Conservation (phyloP, 371 early-diverging fungal species). For the Apophysomyces sp. region DNA sequence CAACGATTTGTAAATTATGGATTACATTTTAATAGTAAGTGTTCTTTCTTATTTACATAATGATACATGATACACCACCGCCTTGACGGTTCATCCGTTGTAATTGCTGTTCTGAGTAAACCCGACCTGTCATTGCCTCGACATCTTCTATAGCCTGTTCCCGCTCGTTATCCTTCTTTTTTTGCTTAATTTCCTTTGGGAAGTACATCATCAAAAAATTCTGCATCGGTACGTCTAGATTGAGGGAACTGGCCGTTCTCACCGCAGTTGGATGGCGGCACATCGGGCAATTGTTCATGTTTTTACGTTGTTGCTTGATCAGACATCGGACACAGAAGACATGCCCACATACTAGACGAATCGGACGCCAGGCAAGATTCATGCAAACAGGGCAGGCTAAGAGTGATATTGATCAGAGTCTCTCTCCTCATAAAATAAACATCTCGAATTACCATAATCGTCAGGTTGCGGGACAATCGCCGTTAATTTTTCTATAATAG, state of each 20-base stretch:
- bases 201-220: constrained; percentile 72
- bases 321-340: constrained; percentile 76
- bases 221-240: constrained; percentile 61
- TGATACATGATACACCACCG: constrained; percentile 6
- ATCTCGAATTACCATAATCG: constrained; percentile 52
- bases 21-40: neutral
- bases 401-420: neutral
- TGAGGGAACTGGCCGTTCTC: constrained; percentile 53
- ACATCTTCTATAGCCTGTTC: constrained; percentile 60
- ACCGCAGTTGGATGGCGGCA: constrained; percentile 66
- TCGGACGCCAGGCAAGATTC: constrained; percentile 70
- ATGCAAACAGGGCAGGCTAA: constrained; percentile 1
- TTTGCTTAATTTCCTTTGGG: constrained; percentile 70
- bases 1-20: neutral
- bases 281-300: constrained; percentile 66
- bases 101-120: neutral
- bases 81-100: neutral
- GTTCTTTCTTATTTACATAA: constrained; percentile 11
- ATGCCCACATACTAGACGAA: constrained; percentile 69
- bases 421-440: constrained; percentile 33
- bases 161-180: constrained; percentile 58
- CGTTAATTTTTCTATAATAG: constrained; percentile 39
- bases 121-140: constrained; percentile 32
- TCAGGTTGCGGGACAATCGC: constrained; percentile 75
- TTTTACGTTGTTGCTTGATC: constrained; percentile 62